phyloP scores from a whole-genome alignment of 2,329 filamentous ascomycete species.

The Arthrinium puccinioides region DNA sequence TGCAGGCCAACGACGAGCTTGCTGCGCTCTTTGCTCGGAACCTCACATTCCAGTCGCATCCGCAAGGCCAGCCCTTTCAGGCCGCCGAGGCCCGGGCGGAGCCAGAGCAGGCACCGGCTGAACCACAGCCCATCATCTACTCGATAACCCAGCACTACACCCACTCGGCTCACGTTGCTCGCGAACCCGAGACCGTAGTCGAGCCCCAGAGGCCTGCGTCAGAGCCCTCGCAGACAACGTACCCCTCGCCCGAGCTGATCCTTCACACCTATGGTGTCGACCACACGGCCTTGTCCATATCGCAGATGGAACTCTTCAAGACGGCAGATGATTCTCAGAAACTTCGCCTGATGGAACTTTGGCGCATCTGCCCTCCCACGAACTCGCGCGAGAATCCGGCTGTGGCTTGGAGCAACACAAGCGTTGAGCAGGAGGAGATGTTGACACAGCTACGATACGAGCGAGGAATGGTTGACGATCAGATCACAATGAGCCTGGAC shows the following conservation, averaged over 20 bases:
- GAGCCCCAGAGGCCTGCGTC: constrained; percentile 40
- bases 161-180: constrained; percentile 63
- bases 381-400: constrained; percentile 46
- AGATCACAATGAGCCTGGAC: constrained; percentile 44
- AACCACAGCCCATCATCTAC: constrained; percentile 53
- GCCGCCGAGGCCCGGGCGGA: constrained; percentile 17
- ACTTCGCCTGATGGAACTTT: constrained; percentile 71
- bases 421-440: constrained; percentile 49
- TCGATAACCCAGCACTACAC: constrained; percentile 77
- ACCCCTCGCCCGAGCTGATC: constrained; percentile 47
- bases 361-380: constrained; percentile 71
- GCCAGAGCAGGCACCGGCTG: constrained; percentile 20
- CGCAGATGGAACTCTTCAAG: constrained; percentile 73
- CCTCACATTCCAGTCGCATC: constrained; percentile 51
- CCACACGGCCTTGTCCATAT: constrained; percentile 58
- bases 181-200: constrained; percentile 26
- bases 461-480: constrained; percentile 32
- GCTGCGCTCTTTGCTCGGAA: constrained; percentile 71
- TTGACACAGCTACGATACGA: constrained; percentile 57
- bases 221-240: constrained; percentile 40
- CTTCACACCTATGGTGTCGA: constrained; percentile 64
- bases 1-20: constrained; percentile 74
- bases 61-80: constrained; percentile 24
- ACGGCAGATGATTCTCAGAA: constrained; percentile 67
- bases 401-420: constrained; percentile 45